phyloP scores from a whole-genome alignment of 352 stramenopile genomes.

The Globisporangium okanoganense region DNA sequence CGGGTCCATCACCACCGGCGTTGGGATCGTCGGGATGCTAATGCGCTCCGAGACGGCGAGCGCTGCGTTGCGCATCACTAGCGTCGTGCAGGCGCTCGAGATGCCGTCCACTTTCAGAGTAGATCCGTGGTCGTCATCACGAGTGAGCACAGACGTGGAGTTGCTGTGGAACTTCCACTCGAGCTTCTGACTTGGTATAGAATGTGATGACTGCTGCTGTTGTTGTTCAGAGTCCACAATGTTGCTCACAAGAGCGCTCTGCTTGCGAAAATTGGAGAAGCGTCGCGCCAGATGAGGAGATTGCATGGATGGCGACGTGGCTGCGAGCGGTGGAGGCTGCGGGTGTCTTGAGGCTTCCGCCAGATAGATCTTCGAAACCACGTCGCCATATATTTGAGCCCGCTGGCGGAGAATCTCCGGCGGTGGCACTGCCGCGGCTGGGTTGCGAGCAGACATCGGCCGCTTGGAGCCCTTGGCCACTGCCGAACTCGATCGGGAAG shows the following conservation, averaged over 20 bases:
- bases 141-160: background rate
- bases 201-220: background rate
- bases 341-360: slow-evolving; percentile 15
- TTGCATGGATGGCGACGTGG: slow-evolving; percentile 7
- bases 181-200: background rate
- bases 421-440: background rate
- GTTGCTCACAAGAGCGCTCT: slow-evolving; percentile 4
- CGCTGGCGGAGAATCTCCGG: slow-evolving; percentile 41
- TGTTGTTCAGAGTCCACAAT: background rate
- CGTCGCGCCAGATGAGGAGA: slow-evolving; percentile 20
- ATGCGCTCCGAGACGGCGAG: slow-evolving; percentile 45
- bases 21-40: slow-evolving; percentile 37
- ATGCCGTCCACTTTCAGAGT: slow-evolving; percentile 9
- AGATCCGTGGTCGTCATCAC: background rate
- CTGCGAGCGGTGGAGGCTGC: background rate
- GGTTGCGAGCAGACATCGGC: slow-evolving; percentile 27
- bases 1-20: slow-evolving; percentile 29
- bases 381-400: slow-evolving; percentile 45
- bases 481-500: slow-evolving; percentile 2
- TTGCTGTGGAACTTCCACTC: slow-evolving; percentile 11
- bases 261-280: slow-evolving; percentile 25
- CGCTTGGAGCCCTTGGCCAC: background rate
- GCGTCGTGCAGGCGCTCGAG: slow-evolving; percentile 35
- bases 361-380: slow-evolving; percentile 45
- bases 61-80: slow-evolving; percentile 59